Evolutionary conservation across 768 basidiomycete species (phyloP), one percentile per base, ranked within the genome.

Genomic region (Nidularia sp.): DNA sequence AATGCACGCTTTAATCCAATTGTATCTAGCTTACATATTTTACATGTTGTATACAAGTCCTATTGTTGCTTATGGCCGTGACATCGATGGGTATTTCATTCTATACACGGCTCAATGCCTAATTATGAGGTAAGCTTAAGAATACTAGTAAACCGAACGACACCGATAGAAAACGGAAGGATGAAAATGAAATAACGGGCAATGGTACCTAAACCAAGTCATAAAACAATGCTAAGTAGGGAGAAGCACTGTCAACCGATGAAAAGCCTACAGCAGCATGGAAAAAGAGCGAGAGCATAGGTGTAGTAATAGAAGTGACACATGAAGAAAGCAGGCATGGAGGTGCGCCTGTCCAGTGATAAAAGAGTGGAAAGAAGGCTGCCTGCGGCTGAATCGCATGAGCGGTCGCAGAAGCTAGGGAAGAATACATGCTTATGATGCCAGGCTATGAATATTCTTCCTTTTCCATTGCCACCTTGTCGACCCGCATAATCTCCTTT

Each of bases 381-480:
- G 39, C 12, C 12, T 18, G 15, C 15, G 10, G 12, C 4, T 41
- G 15, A 18, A 41, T 41, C 39, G 15, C 32, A 48, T 34, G 12
- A 48, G 13, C 13, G 10, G 25, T n/a, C 10, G 25, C 45, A 31
- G 6, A 46, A 46, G 22, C 10, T 46, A n/a, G 10, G n/a, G 2
- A 31, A 22, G 13, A 45, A 45, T 45, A 45, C 3, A 9, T 9
- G 25, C 25, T 13, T 22, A 13, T 22, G 25, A 10, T 47, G 46
- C 10, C 55, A 47, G 29, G 55, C 67, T 75, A 83, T 66, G 72
- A 66, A 57, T 76, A 82, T 2, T 74, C 70, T 61, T 83, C 80
- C 60, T 82, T 80, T n/a, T 83, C 80, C 60, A 83, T 80, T n/a
- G 62, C 62, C 43, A 69, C 62, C 53, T 72, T 73, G 50, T 80